Evolutionary conservation across 495 filamentous ascomycete genomes (phyloP).

Genomic region (Aspergillus biplanus): DNA sequence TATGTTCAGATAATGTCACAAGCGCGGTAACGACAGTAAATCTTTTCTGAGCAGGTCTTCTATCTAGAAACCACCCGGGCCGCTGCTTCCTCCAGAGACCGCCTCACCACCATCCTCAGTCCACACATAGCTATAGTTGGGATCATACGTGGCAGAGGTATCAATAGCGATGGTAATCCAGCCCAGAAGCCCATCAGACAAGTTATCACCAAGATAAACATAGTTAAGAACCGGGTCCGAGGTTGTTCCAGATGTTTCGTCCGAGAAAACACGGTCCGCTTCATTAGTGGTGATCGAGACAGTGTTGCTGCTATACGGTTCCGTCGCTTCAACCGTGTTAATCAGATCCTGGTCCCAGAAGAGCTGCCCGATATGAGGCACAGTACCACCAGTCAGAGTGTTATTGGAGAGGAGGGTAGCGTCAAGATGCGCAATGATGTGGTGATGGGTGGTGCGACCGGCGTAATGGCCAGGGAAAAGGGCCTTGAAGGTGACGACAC

Average conservation of each 20-base stretch:
- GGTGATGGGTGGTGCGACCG: constrained; percentile 53
- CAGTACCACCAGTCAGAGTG: constrained; percentile 51
- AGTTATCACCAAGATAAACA: constrained; percentile 53
- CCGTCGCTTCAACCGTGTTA: constrained; percentile 45
- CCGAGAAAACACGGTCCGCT: constrained; percentile 51
- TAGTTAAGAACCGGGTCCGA: constrained; percentile 64
- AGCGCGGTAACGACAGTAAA: no score
- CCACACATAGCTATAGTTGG: constrained; percentile 13
- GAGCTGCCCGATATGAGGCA: constrained; percentile 62
- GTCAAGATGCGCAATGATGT: constrained; percentile 51
- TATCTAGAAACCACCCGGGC: no score
- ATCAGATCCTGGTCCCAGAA: constrained; percentile 60
- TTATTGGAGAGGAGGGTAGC: constrained; percentile 48
- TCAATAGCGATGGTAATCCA: constrained; percentile 62
- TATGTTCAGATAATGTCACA: no score
- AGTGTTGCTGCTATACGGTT: constrained; percentile 60
- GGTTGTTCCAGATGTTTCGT: constrained; percentile 46
- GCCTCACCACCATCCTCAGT: constrained; percentile 1
- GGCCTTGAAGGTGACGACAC: constrained; percentile 51
- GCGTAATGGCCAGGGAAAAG: constrained; percentile 58
- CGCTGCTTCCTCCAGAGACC: background rate
- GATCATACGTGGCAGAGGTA: constrained; percentile 33
- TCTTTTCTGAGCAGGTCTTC: no score
- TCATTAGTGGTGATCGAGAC: constrained; percentile 49
- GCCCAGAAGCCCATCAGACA: constrained; percentile 58